A percentile compares a stretch with the other conserved stretches of the same genome.
phyloP scores from a whole-genome alignment of 179 eudicot species.

The Heliamphora pulchella region DNA sequence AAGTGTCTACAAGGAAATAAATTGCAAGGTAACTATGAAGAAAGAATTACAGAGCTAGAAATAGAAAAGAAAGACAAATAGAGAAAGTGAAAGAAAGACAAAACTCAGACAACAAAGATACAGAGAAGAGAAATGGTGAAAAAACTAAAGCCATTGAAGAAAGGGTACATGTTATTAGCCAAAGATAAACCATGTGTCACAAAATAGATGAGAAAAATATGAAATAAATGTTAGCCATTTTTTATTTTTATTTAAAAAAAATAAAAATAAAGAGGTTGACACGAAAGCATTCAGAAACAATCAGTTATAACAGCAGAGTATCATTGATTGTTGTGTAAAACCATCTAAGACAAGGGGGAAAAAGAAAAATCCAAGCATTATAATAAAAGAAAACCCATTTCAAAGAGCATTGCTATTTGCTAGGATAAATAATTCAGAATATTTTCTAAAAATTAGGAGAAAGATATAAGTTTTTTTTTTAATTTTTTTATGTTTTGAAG shows the following conservation, averaged over 20 bases:
- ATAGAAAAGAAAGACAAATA: not conserved
- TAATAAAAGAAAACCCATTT: not conserved
- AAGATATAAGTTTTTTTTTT: not conserved
- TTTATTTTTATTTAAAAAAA: no score
- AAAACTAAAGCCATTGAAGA: slow-evolving; percentile 19
- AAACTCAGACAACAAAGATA: slow-evolving; percentile 1
- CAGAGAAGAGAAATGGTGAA: slow-evolving; percentile 15
- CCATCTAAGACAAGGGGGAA: not conserved
- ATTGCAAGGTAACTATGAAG: slow-evolving; percentile 14
- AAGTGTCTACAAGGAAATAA: not conserved
- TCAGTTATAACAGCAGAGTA: not conserved
- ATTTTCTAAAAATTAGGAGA: not conserved
- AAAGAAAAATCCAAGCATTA: not conserved
- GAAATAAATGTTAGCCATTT: not conserved
- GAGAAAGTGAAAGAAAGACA: slow-evolving; percentile 12
- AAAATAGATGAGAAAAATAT: not conserved
- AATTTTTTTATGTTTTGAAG: not conserved
- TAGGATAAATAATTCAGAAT: not conserved
- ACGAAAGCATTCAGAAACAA: not conserved
- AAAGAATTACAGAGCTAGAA: not conserved
- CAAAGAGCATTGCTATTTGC: not conserved
- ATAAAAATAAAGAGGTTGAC: not conserved
- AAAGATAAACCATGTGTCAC: slow-evolving; percentile 16
- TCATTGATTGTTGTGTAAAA: not conserved
- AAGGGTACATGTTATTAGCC: slow-evolving; percentile 20